Conservation (phyloP, 305 asterid species). For the Solanum hybrid region DNA sequence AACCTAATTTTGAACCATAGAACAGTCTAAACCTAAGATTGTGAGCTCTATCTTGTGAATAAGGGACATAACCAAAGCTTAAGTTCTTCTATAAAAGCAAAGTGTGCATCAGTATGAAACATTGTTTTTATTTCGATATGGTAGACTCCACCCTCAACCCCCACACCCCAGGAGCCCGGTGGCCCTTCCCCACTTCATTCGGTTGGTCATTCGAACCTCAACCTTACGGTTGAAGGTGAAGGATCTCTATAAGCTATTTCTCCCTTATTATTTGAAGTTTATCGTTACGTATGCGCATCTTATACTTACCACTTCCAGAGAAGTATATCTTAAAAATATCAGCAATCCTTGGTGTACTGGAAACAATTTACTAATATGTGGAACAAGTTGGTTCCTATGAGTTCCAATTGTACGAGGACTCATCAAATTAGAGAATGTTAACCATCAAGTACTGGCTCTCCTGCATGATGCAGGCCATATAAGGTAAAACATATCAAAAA, state of each 20-base stretch:
- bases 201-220: background rate
- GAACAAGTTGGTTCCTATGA: background rate
- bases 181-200: background rate
- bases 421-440: background rate
- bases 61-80: background rate
- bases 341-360: conserved; percentile 1
- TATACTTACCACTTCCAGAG: background rate
- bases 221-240: background rate
- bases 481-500: background rate
- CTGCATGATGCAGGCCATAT: background rate
- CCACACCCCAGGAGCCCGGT: background rate
- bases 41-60: background rate
- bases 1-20: background rate
- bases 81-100: background rate
- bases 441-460: background rate
- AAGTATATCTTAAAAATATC: background rate
- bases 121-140: background rate
- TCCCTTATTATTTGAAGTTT: background rate
- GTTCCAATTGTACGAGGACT: background rate
- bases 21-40: background rate
- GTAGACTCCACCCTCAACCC: background rate
- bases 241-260: background rate
- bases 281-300: background rate
- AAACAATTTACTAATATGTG: conserved; percentile 1
- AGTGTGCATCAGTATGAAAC: background rate